phyloP scores from a whole-genome alignment of 371 early-diverging fungal species.

The Haplosporangium sp. region DNA sequence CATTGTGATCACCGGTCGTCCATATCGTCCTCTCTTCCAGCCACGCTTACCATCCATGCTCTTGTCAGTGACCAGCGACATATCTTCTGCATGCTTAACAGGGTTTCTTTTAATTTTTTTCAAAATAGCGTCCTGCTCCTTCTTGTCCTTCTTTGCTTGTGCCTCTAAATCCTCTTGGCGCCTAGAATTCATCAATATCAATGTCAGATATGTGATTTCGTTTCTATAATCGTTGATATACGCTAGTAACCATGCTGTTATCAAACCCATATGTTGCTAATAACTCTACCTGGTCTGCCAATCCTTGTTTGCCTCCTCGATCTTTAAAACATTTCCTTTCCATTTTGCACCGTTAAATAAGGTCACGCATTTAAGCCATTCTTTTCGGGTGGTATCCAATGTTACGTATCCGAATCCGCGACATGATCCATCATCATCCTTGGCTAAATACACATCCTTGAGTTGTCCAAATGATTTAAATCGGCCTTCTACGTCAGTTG shows the following conservation, averaged over 20 bases:
- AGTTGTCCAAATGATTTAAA: slow-evolving; percentile 78
- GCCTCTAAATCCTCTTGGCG: slow-evolving; percentile 47
- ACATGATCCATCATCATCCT: slow-evolving; percentile 61
- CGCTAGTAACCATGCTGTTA: too few relatives aligned
- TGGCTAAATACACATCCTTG: slow-evolving; percentile 52
- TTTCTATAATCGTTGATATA: too few relatives aligned
- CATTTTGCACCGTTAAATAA: slow-evolving; percentile 87
- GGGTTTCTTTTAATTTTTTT: slow-evolving; percentile 52
- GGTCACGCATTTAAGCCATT: slow-evolving; percentile 75
- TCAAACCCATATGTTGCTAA: not conserved
- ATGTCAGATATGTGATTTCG: not conserved
- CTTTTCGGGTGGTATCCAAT: slow-evolving; percentile 71
- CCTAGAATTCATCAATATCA: slow-evolving; percentile 12
- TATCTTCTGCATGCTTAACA: slow-evolving; percentile 67
- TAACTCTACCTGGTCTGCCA: slow-evolving; percentile 58
- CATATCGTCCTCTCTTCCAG: slow-evolving; percentile 84
- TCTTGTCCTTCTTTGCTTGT: slow-evolving; percentile 43
- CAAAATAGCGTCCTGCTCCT: slow-evolving; percentile 25
- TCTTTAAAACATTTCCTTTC: slow-evolving; percentile 80
- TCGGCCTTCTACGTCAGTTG: slow-evolving; percentile 69
- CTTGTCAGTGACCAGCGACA: slow-evolving; percentile 79
- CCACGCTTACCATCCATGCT: slow-evolving; percentile 73
- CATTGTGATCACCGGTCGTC: slow-evolving; percentile 82
- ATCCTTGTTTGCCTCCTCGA: slow-evolving; percentile 85
- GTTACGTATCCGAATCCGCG: slow-evolving; percentile 83